These are phyloP conservation scores for Nepenthes gracilis DNA, from an alignment of 148 eudicot species.

Conservation along the genomic window DNA sequence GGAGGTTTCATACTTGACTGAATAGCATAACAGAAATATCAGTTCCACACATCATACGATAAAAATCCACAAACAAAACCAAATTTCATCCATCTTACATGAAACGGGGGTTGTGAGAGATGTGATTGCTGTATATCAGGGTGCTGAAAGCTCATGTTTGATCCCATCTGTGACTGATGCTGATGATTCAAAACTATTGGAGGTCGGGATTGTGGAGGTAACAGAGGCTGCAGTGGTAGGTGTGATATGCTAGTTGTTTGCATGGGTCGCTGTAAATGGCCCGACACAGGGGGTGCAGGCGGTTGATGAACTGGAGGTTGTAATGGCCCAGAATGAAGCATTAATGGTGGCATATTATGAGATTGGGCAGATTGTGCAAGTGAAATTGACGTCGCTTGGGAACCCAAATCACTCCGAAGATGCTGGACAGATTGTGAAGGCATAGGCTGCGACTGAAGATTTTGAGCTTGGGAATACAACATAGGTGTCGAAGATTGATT, in stretches of 20 bases:
- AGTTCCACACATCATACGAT: constrained; percentile 3
- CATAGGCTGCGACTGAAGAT: constrained; percentile 37
- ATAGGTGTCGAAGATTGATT: constrained; percentile 30
- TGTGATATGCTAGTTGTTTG: constrained; percentile 42
- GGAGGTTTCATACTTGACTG: constrained; percentile 54
- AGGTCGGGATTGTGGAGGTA: constrained; percentile 64
- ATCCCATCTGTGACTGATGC: constrained; percentile 50
- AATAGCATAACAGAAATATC: constrained; percentile 3
- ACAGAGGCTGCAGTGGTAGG: constrained; percentile 52
- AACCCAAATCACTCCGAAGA: constrained; percentile 29
- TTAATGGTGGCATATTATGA: constrained; percentile 37
- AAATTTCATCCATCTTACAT: constrained; percentile 33
- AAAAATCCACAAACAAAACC: neutral
- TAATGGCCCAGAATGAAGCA: constrained; percentile 15
- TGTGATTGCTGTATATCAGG: constrained; percentile 60
- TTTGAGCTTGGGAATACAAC: constrained; percentile 30
- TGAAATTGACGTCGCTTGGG: constrained; percentile 37
- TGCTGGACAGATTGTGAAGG: constrained; percentile 41
- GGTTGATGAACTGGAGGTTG: constrained; percentile 44
- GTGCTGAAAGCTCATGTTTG: constrained; percentile 55
- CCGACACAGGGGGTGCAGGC: constrained; percentile 35
- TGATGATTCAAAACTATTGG: constrained; percentile 44
- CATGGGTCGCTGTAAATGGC: constrained; percentile 60
- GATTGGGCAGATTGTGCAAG: constrained; percentile 51
- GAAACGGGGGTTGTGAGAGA: constrained; percentile 65